phyloP scores from a whole-genome alignment of 805 yeast genomes.

The Candida palmyrensis region DNA sequence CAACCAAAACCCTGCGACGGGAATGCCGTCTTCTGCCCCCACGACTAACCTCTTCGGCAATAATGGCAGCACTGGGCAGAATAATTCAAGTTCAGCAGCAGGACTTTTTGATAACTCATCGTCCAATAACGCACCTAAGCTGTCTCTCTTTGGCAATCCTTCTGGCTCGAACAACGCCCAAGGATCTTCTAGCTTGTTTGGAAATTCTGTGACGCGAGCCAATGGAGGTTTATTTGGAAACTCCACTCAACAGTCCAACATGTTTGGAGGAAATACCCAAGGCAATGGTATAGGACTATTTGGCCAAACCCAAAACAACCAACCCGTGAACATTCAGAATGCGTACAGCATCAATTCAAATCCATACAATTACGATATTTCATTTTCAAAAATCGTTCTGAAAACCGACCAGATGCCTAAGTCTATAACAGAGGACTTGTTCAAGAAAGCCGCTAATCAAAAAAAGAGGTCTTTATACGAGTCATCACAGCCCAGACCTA shows the following conservation, averaged over 20 bases:
- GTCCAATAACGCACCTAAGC: too few relatives aligned
- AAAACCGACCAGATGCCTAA: constrained; percentile 23
- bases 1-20: too few relatives aligned
- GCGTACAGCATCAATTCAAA: constrained; percentile 8
- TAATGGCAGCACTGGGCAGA: too few relatives aligned
- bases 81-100: too few relatives aligned
- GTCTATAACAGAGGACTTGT: constrained; percentile 26
- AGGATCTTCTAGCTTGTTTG: too few relatives aligned
- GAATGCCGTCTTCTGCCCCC: too few relatives aligned
- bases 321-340: not conserved
- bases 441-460: constrained; percentile 11
- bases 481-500: constrained; percentile 8
- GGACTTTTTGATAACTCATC: too few relatives aligned
- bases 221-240: constrained; percentile 14
- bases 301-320: constrained; percentile 14
- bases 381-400: constrained; percentile 15
- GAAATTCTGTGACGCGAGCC: constrained; percentile 10
- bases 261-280: constrained; percentile 8
- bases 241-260: constrained; percentile 7
- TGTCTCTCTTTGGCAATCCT: constrained; percentile 4
- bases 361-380: constrained; percentile 26
- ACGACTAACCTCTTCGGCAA: too few relatives aligned
- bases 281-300: constrained; percentile 15
- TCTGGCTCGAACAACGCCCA: constrained; percentile 2
- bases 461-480: constrained; percentile 13